These are phyloP conservation scores for Leccinum boreale DNA, from an alignment of 768 basidiomycete species.

Conservation along the genomic window DNA sequence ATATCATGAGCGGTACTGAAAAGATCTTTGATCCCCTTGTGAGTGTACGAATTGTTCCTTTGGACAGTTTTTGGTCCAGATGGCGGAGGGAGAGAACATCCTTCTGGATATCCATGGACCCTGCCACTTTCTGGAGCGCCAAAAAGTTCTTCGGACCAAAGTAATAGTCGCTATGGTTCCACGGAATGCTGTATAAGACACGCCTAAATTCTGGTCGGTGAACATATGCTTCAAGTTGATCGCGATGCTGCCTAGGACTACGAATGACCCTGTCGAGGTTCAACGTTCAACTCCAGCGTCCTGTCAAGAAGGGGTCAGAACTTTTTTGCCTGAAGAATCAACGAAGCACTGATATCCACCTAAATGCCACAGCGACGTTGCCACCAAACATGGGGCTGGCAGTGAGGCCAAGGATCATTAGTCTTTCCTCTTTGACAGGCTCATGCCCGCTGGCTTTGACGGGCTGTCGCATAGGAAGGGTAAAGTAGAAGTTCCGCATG, in stretches of 20 bases:
- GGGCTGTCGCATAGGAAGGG: slow-evolving; percentile 37
- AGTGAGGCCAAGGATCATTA: slow-evolving; percentile 72
- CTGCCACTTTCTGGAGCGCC: slow-evolving; percentile 41
- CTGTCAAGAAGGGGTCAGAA: slow-evolving; percentile 34
- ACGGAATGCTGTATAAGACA: slow-evolving; percentile 42
- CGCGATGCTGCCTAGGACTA: slow-evolving; percentile 52
- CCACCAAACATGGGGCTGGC: slow-evolving; percentile 86
- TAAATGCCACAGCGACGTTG: slow-evolving; percentile 57
- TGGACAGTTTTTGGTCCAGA: slow-evolving; percentile 64
- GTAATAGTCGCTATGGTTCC: slow-evolving; percentile 24
- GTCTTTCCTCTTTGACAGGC: slow-evolving; percentile 39
- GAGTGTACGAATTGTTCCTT: slow-evolving; percentile 58
- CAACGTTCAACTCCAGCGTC: slow-evolving; percentile 57
- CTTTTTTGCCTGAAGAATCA: not conserved
- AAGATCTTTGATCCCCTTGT: slow-evolving; percentile 65
- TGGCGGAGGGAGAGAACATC: slow-evolving; percentile 55
- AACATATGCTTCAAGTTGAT: slow-evolving; percentile 57
- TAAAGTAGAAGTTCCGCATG: slow-evolving; percentile 72
- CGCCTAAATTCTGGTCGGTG: slow-evolving; percentile 65
- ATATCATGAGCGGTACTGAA: slow-evolving; percentile 53
- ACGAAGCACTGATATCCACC: slow-evolving; percentile 36
- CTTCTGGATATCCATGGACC: slow-evolving; percentile 54
- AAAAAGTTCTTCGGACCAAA: slow-evolving; percentile 52
- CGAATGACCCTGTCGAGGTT: slow-evolving; percentile 70
- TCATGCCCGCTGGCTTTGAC: slow-evolving; percentile 15